Evolutionary conservation across 2,329 filamentous ascomycete species (phyloP).

Genomic region (Chaetomiaceae sp.): DNA sequence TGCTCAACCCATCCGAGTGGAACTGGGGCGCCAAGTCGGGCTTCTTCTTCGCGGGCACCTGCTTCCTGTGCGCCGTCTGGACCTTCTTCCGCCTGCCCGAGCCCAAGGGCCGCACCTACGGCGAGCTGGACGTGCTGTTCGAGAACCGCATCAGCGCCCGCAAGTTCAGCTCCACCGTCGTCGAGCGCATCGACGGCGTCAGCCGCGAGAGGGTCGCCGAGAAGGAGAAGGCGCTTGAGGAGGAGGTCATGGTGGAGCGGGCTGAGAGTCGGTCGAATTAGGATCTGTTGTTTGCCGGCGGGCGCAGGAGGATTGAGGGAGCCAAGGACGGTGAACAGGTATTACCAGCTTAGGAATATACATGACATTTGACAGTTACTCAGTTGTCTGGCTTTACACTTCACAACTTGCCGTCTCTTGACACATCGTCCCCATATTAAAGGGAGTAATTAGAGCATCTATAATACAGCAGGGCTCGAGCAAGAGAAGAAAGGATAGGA

Average conservation of each 20-base stretch:
- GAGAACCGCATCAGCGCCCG: conserved; percentile 20
- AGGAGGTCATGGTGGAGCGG: background rate
- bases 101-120: conserved; percentile 23
- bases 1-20: conserved; percentile 23
- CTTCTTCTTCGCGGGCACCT: conserved; percentile 31
- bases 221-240: background rate
- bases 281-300: no score
- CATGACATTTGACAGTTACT: no score
- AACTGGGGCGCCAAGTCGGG: conserved; percentile 22
- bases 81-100: conserved; percentile 26
- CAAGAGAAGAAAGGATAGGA: no score
- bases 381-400: no score
- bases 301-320: no score
- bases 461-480: no score
- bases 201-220: background rate
- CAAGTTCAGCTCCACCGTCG: conserved; percentile 15
- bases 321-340: no score
- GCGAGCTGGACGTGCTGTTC: conserved; percentile 26
- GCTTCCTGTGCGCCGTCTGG: conserved; percentile 38
- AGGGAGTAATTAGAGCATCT: no score
- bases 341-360: no score
- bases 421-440: no score
- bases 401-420: no score
- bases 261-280: background rate
- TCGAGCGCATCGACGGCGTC: background rate